phyloP scores from a whole-genome alignment of 352 stramenopile genomes.

The Phytopythium ostracodes region DNA sequence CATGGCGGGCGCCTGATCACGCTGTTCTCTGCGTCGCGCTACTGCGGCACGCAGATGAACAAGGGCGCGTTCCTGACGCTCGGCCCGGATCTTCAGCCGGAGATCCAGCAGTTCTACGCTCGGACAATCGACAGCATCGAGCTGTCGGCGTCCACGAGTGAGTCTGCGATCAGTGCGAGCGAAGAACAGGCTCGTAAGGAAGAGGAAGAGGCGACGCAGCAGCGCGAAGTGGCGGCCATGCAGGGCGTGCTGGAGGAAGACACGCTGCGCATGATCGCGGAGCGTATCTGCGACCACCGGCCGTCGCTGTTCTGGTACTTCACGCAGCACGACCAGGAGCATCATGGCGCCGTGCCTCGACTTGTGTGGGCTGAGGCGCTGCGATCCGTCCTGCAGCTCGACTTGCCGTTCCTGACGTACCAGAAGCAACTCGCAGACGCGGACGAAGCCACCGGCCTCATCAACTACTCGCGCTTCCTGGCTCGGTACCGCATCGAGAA shows the following conservation, averaged over 20 bases:
- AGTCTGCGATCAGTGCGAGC: not conserved
- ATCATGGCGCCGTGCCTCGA: constrained; percentile 79
- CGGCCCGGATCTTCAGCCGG: constrained; percentile 86
- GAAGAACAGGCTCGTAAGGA: constrained; percentile 5
- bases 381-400: constrained; percentile 88
- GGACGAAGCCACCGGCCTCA: constrained; percentile 72
- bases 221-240: constrained; percentile 33
- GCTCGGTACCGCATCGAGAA: constrained; percentile 92
- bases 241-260: constrained; percentile 85
- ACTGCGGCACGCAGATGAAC: constrained; percentile 92
- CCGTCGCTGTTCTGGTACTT: constrained; percentile 93
- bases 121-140: constrained; percentile 84
- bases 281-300: constrained; percentile 91
- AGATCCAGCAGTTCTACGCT: constrained; percentile 94
- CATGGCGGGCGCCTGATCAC: constrained; percentile 89
- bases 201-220: constrained; percentile 5
- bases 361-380: constrained; percentile 90
- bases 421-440: constrained; percentile 84
- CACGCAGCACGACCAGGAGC: constrained; percentile 89
- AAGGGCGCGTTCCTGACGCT: constrained; percentile 92
- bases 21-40: constrained; percentile 90
- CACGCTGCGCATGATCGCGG: constrained; percentile 92
- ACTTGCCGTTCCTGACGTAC: constrained; percentile 90
- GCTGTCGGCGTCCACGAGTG: constrained; percentile 18
- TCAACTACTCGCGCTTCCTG: constrained; percentile 94